Evolutionary conservation across 2,329 filamentous ascomycete species (phyloP).

Genomic region (Calonectria hawksworthii): DNA sequence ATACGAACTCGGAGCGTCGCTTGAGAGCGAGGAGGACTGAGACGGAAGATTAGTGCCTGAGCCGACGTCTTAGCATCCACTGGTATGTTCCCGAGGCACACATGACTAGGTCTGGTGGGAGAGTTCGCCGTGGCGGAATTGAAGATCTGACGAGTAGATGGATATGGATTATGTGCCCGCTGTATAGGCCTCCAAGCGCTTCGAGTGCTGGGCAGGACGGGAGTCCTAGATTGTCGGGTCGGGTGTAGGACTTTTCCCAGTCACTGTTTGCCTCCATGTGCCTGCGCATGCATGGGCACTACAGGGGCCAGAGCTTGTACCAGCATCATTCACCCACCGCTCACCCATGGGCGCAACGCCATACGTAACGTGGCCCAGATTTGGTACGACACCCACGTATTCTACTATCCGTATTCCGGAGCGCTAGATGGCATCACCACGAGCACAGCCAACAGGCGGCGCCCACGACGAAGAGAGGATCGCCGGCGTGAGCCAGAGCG

Average conservation of each 20-base stretch:
- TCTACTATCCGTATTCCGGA: slow-evolving; percentile 8
- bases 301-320: slow-evolving; percentile 41
- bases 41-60: not conserved
- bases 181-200: not conserved
- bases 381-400: slow-evolving; percentile 21
- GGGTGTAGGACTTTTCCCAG: slow-evolving; percentile 26
- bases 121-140: slow-evolving; percentile 14
- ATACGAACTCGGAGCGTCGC: slow-evolving; percentile 8
- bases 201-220: not conserved
- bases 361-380: slow-evolving; percentile 28
- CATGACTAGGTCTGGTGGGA: not conserved
- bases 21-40: slow-evolving; percentile 8
- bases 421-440: slow-evolving; percentile 13
- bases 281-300: slow-evolving; percentile 42
- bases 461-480: not conserved
- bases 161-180: not conserved
- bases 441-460: slow-evolving; percentile 14
- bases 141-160: not conserved
- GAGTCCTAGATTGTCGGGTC: slow-evolving; percentile 27
- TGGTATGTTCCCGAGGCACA: not conserved
- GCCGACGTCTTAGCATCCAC: not conserved
- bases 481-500: not conserved
- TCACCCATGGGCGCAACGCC: slow-evolving; percentile 18
- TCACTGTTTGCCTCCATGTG: slow-evolving; percentile 25
- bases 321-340: slow-evolving; percentile 35